phyloP scores from a whole-genome alignment of 306 rosid species.

The Pyrus betulifolia region DNA sequence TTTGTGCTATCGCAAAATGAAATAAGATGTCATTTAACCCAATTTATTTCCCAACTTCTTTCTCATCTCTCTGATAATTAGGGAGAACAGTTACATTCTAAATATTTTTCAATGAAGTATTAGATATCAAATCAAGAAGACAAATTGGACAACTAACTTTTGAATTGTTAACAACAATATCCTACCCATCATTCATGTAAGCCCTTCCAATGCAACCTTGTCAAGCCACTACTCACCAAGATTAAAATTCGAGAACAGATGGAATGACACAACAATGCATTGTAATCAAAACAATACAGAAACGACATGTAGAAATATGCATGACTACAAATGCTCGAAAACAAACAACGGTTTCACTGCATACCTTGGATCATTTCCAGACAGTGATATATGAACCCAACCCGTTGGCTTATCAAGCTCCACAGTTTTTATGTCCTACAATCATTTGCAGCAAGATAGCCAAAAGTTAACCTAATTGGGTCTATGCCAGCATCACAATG shows the following conservation, averaged over 20 bases:
- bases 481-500: too few relatives aligned
- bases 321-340: neutral
- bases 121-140: neutral
- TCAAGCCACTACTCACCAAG: neutral
- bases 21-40: neutral
- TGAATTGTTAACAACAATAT: neutral
- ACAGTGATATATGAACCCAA: constrained; percentile 77
- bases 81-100: neutral
- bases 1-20: neutral
- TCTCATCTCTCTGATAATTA: neutral
- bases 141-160: neutral
- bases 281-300: neutral
- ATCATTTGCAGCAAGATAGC: constrained; percentile 8
- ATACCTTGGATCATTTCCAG: constrained; percentile 85
- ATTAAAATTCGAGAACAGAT: neutral
- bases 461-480: constrained; percentile 8
- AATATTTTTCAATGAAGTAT: neutral
- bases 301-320: neutral
- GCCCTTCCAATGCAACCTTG: too few relatives aligned
- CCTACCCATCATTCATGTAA: too few relatives aligned
- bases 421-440: constrained; percentile 80
- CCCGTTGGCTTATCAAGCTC: constrained; percentile 85
- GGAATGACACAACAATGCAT: neutral
- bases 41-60: neutral
- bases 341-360: neutral